phyloP scores from a whole-genome alignment of 73 alveolate species.

The Paraurostyla sp. region DNA sequence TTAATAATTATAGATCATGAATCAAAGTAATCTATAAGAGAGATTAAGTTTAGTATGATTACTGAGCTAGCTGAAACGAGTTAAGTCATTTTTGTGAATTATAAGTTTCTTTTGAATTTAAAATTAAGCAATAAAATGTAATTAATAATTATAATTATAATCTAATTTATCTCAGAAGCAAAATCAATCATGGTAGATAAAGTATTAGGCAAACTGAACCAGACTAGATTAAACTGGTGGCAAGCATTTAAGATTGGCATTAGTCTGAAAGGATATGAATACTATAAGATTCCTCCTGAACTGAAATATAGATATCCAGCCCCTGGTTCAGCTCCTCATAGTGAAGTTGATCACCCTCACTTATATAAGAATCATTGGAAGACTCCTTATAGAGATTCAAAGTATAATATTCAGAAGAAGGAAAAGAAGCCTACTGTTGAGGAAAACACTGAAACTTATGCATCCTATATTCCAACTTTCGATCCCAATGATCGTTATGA shows the following conservation, averaged over 20 bases:
- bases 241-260: slow-evolving; percentile 64
- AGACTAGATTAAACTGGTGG: slow-evolving; percentile 72
- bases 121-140: slow-evolving; percentile 20
- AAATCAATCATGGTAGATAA: slow-evolving; percentile 58
- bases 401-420: slow-evolving; percentile 55
- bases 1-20: slow-evolving; percentile 52
- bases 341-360: slow-evolving; percentile 55
- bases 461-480: neutral
- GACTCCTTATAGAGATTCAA: slow-evolving; percentile 70
- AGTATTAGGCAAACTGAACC: slow-evolving; percentile 34
- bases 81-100: slow-evolving; percentile 52
- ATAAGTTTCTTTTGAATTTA: slow-evolving; percentile 20
- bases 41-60: neutral
- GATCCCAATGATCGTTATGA: slow-evolving; percentile 4
- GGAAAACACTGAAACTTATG: neutral
- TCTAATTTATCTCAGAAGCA: too few relatives aligned
- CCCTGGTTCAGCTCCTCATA: slow-evolving; percentile 69
- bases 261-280: slow-evolving; percentile 71
- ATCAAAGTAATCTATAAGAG: slow-evolving; percentile 48
- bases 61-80: slow-evolving; percentile 40
- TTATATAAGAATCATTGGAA: slow-evolving; percentile 71
- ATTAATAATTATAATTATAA: slow-evolving; percentile 39
- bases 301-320: slow-evolving; percentile 83
- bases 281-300: slow-evolving; percentile 74
- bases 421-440: slow-evolving; percentile 23